Evolutionary conservation across 2,329 filamentous ascomycete species (phyloP), one percentile per base, ranked within the genome.

Genomic region (Fonsecaea monophora): DNA sequence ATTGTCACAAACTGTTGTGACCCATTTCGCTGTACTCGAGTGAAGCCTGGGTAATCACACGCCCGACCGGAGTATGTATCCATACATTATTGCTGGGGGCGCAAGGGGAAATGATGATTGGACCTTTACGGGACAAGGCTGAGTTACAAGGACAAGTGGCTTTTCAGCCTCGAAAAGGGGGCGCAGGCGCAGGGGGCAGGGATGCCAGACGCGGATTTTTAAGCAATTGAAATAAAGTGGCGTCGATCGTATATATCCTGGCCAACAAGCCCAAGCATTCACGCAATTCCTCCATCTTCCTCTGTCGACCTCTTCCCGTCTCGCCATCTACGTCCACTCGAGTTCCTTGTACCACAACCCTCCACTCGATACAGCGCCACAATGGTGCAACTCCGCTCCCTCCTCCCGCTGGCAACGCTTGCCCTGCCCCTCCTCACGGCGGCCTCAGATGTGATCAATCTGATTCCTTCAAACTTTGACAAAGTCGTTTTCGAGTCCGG

Each of bases 391-490:
- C 42, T 68, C 2, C 60, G 62, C 53, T 61, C 69, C 40, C 57
- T 71, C 48, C 60, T 70, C 45, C 62, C 67, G 18, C 50, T 69
- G 53, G 59, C 68, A 54, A 60, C 80, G 48, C 78, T 86, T 66
- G 77, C 81, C 62, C 74, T 81, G 67, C 75, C 91, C 75, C 79
- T 77, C 73, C 87, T 85, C 53, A 82, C 85, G 66, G 88, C 90
- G 75, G 88, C 89, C 74, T 95, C 92, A 64, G 90, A 92, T 64
- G 95, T 99, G 71, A 84, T 96, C 74, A 94, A 98, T 79, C 89
- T 99, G 68, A 89, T 91, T 67, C 93, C 94, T 64, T 83, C 84
- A 75, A 99, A 97, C 84, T 99, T 99, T 79, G 94, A 98, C 83
- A 83, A 90, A 56, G 85, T 97, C 63, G 92, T 97, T 71, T 85